Percentiles rank a stretch among this genome's conserved stretches.
These are phyloP conservation scores for Hericium alpestre DNA, from an alignment of 768 basidiomycete genomes.

Conservation along the genomic window DNA sequence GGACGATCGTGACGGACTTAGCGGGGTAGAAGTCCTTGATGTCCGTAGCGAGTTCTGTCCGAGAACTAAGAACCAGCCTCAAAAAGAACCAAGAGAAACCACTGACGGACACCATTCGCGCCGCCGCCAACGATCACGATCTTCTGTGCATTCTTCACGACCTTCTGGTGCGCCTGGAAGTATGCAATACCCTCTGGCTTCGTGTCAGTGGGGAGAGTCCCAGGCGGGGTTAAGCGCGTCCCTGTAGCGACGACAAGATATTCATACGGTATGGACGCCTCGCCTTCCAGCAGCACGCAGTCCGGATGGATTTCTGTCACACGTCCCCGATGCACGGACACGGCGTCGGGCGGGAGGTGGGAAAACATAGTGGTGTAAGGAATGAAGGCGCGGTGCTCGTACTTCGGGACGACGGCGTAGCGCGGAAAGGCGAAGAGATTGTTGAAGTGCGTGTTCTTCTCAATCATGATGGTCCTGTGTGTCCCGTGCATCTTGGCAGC, in stretches of 20 bases:
- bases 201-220: conserved; percentile 10
- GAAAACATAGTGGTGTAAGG: conserved; percentile 20
- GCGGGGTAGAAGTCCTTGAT: conserved; percentile 14
- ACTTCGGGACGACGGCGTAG: conserved; percentile 16
- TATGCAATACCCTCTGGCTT: conserved; percentile 20
- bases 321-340: conserved; percentile 13
- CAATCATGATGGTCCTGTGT: conserved; percentile 22
- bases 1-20: conserved; percentile 18
- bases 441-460: conserved; percentile 25
- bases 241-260: conserved; percentile 28
- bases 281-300: conserved; percentile 13
- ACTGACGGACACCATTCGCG: conserved; percentile 26
- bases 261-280: conserved; percentile 21
- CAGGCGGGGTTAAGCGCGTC: conserved; percentile 12
- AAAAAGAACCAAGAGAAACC: not conserved
- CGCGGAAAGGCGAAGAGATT: conserved; percentile 27
- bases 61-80: not conserved
- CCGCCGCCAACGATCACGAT: conserved; percentile 29
- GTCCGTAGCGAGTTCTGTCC: conserved; percentile 19
- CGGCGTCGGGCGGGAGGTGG: conserved; percentile 15
- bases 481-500: conserved; percentile 14
- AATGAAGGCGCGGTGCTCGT: conserved; percentile 22
- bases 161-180: conserved; percentile 19
- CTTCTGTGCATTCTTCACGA: conserved; percentile 20
- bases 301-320: conserved; percentile 14